Evolutionary conservation across 140 eudicot genomes (phyloP), one percentile per base, ranked within the genome.

Genomic region (Erigeron philadelphicus): DNA sequence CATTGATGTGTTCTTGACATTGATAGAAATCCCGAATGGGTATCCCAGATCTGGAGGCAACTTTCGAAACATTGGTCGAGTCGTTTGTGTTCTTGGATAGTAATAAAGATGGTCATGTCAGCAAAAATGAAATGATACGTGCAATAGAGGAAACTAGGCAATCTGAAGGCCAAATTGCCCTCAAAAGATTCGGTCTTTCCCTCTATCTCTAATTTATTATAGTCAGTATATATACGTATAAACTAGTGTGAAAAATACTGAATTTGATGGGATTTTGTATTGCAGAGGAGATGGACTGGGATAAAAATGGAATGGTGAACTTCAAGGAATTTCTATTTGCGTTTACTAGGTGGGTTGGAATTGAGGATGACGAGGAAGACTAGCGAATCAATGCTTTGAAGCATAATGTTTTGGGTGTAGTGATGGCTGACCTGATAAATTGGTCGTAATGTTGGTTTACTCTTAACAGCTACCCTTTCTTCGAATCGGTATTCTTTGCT

Each of bases 221-320:
- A 31, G 21, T 21, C 1, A 21, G 13, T 12, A 40, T 16, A 12
- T 17, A 50, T 38, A 44, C 4, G 11, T 41, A 72, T 19, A 48
- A 61, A 12, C 16, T 48, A 56, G 7, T 0, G 42, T 64, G 38
- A 25, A 3, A 62, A 53, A 16, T 61, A 48, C 58, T 60, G 45
- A 76, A 64, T 38, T 69, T 47, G 10, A 13, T 19, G 25, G 44
- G 44, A 66, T 49, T n/a, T 76, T 74, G 43, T 50, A 60, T 62
- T 73, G 81, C 89, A 88, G 97, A 91, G 19, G 96, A 91, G 79
- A 91, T 91, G 97, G 97, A 91, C 70, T 91, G 96, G 96, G 96
- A 88, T 72, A 86, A 81, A 53, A 91, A 91, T 67, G 98, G 98
- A 78, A 88, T 72, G 84, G 97, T 91, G 68, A 88, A 84, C 83